phyloP scores from a whole-genome alignment of 2,329 filamentous ascomycete species.

The Penicillium sp. region DNA sequence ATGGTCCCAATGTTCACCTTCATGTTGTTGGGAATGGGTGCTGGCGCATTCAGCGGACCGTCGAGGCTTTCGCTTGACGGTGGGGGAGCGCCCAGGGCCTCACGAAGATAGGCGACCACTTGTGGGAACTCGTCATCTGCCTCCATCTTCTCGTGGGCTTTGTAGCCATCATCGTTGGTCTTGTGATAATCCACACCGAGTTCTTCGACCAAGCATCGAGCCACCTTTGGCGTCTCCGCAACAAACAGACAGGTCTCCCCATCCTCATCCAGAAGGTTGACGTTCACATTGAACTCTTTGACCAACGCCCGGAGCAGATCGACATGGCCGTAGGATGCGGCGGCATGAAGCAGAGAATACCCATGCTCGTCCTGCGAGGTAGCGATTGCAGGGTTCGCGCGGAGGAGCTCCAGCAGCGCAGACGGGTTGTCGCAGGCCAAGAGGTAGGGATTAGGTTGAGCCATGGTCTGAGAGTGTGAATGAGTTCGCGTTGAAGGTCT shows the following conservation, averaged over 20 bases:
- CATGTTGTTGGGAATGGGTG: conserved; percentile 67
- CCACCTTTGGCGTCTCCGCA: conserved; percentile 73
- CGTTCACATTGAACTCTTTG: conserved; percentile 67
- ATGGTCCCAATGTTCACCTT: conserved; percentile 72
- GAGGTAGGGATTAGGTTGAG: conserved; percentile 58
- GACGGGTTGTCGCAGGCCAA: conserved; percentile 77
- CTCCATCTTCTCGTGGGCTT: conserved; percentile 72
- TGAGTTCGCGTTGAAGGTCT: conserved; percentile 5
- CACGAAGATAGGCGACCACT: conserved; percentile 65
- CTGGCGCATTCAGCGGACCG: conserved; percentile 44
- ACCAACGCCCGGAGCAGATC: conserved; percentile 71
- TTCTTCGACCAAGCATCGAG: conserved; percentile 74
- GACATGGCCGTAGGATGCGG: conserved; percentile 84
- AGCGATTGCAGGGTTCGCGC: conserved; percentile 68
- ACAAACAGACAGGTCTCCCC: conserved; percentile 91
- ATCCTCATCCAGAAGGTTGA: conserved; percentile 83
- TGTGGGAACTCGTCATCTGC: conserved; percentile 71
- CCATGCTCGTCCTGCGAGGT: conserved; percentile 79
- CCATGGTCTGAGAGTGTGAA: conserved; percentile 23
- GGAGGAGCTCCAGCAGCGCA: conserved; percentile 67
- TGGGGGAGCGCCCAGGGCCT: conserved; percentile 27
- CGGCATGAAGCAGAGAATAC: conserved; percentile 90
- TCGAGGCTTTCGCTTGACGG: conserved; percentile 22
- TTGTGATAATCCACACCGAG: conserved; percentile 62
- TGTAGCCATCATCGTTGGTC: conserved; percentile 68